Conservation (phyloP, 78 protist species). For the Dictyostelium discoideum region DNA sequence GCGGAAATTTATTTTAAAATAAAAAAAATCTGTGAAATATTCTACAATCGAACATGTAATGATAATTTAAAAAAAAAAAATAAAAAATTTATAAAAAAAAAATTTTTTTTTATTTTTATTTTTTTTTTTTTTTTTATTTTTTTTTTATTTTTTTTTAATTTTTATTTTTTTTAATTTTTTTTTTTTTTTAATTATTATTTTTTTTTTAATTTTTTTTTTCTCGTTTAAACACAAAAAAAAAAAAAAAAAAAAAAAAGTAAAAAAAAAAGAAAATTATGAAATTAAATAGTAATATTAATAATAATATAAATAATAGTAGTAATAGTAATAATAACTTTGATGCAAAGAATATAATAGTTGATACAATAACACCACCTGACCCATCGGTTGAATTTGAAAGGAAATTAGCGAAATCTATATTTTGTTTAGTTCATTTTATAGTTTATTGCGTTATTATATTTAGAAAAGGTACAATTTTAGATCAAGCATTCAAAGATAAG, state of each 20-base stretch:
- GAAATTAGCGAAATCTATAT: not conserved
- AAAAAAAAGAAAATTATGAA: not conserved
- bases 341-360: not conserved
- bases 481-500: constrained; percentile 6
- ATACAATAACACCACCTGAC: not conserved
- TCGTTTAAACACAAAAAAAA: not conserved
- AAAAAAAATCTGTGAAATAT: not conserved
- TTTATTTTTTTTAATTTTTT: not conserved
- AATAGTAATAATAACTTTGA: not conserved
- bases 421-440: not conserved
- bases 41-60: not conserved
- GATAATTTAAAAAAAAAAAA: not conserved
- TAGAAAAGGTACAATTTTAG: not conserved
- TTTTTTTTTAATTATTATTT: not conserved
- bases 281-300: not conserved
- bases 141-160: not conserved
- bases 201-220: not conserved
- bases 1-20: not conserved
- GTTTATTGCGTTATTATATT: not conserved
- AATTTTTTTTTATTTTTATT: not conserved
- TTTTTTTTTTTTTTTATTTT: not conserved
- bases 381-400: not conserved
- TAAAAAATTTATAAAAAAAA: not conserved
- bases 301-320: not conserved
- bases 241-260: not conserved